Conservation (phyloP, 805 yeast species). For the Cyberlindnera maclurae region DNA sequence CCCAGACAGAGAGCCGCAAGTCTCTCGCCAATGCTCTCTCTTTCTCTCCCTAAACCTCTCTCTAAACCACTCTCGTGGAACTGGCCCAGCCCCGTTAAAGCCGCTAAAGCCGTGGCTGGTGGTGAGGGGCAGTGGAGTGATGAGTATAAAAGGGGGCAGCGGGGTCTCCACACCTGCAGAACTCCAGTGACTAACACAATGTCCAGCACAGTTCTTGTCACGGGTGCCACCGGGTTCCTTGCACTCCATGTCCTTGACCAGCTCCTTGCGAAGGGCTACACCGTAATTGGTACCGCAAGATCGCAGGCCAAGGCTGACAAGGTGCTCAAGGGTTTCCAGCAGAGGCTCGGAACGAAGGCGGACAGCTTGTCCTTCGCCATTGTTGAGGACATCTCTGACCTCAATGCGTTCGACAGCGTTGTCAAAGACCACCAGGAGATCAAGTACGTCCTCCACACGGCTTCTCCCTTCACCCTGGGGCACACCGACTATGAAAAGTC, state of each 20-base stretch:
- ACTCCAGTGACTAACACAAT: too few relatives aligned
- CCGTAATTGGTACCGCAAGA: constrained; percentile 42
- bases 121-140: too few relatives aligned
- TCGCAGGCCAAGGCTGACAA: constrained; percentile 31
- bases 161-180: too few relatives aligned
- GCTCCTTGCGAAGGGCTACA: constrained; percentile 32
- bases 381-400: constrained; percentile 40
- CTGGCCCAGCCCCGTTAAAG: background rate
- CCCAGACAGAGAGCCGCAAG: background rate
- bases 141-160: too few relatives aligned
- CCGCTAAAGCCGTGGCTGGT: background rate
- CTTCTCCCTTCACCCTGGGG: constrained; percentile 50
- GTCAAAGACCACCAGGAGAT: constrained; percentile 43
- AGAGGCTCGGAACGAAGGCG: constrained; percentile 23
- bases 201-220: constrained; percentile 30
- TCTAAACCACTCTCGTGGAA: too few relatives aligned
- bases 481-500: constrained; percentile 39
- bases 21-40: background rate
- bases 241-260: constrained; percentile 37
- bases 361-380: constrained; percentile 37
- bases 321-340: constrained; percentile 23
- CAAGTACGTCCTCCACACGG: constrained; percentile 50
- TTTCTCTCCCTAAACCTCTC: background rate
- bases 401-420: constrained; percentile 37
- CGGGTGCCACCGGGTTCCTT: constrained; percentile 45